These are phyloP conservation scores for Arthroderma sp. DNA, from an alignment of 2,329 filamentous ascomycete genomes.

Conservation along the genomic window DNA sequence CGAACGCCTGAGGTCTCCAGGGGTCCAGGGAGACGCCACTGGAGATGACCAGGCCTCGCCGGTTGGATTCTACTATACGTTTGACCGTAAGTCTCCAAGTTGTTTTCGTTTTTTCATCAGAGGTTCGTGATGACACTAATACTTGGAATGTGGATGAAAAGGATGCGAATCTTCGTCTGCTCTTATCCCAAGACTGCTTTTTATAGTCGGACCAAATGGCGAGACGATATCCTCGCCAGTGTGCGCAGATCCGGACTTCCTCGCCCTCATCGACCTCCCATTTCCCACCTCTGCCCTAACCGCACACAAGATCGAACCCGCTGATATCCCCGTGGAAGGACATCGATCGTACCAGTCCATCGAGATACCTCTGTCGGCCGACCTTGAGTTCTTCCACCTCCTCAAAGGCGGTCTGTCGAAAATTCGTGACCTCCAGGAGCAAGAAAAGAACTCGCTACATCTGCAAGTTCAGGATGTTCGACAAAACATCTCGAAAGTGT, in stretches of 20 bases:
- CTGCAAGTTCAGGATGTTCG: constrained; percentile 52
- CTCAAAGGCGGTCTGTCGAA: constrained; percentile 58
- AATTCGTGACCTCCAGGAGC: constrained; percentile 53
- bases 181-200: constrained; percentile 56
- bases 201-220: constrained; percentile 44
- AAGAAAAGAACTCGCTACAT: constrained; percentile 52
- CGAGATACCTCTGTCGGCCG: constrained; percentile 65
- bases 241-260: no score
- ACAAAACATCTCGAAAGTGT: constrained; percentile 43
- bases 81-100: background rate
- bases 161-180: constrained; percentile 27
- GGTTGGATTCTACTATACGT: constrained; percentile 9
- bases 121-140: background rate
- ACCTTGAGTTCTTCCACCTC: constrained; percentile 66
- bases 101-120: background rate
- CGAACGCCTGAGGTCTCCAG: constrained; percentile 44
- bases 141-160: no score
- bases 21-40: background rate
- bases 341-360: constrained; percentile 28
- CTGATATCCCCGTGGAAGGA: no score
- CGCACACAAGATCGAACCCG: no score
- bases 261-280: no score
- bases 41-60: constrained; percentile 3
- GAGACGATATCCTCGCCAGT: no score
- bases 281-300: no score